Base-by-base conservation (phyloP, 2,329 filamentous ascomycete genomes). In the Penicillium sp. region DNA sequence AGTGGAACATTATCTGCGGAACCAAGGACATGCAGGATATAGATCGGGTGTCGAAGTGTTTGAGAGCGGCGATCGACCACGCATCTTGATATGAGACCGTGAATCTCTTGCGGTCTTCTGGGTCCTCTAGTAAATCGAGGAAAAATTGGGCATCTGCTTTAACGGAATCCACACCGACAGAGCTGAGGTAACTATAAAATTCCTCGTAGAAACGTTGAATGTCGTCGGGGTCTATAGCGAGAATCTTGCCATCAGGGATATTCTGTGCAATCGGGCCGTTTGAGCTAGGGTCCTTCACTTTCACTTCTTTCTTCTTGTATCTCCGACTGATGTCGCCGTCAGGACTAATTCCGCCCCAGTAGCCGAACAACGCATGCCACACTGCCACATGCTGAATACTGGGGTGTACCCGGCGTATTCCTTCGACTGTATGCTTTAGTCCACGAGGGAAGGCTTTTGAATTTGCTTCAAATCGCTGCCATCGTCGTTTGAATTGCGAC, bases 1-100 rank as follows among this genome's bases (percentile, higher is more conserved):
- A 88, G 67, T 91, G 85, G 73, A 96, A 97, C 8, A 97, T 78
- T 15, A 93, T 86, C 51, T 92, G 88, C 0, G 94, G 94, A 2
- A 87, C 83, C 70, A 94, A 89, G 0, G 91, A 94, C 92, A 97
- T 97, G 84, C 94, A 97, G 3, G 90, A 93, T 44, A 97, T 95
- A 4, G 86, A 84, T 61, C 86, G 88, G 42, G 82, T 84, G 61
- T 84, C 83, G 66, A 99, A 94, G 67, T 95, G 82, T 9, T 87
- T 86, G 7, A 96, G 80, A 7, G 86, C 85, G 1, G 89, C 84
- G 47, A 91, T 82, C 2, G 84, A 86, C 92, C 92, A 97, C 7
- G 90, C 89, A 67, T 96, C 90, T 56, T 94, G 87, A 62, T 96
- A 97, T 2, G 85, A 77, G 7, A 80, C 81, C 40, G 86, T 91